Percentiles rank a stretch among this genome's conserved stretches.
Evolutionary conservation across 2,329 filamentous ascomycete species (phyloP).

Genomic region (Colletotrichum sp.): DNA sequence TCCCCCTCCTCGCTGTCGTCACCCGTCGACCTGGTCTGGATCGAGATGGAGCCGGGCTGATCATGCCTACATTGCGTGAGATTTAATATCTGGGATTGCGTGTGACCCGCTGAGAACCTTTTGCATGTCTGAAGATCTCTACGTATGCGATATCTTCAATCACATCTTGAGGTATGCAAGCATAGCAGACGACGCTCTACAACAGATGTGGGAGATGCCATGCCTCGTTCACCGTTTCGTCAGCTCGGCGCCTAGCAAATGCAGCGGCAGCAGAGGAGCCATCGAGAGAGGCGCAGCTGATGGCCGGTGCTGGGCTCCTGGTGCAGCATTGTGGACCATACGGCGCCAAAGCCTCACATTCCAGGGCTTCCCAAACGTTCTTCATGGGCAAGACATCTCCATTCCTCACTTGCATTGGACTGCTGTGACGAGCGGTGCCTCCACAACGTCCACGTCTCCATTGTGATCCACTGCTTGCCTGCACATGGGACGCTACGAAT

Average conservation of each 20-base stretch:
- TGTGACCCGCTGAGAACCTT: not conserved
- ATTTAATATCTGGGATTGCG: not conserved
- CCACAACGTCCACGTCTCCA: not conserved
- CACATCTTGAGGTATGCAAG: not conserved
- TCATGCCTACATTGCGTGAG: not conserved
- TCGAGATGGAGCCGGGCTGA: not conserved
- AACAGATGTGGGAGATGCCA: not conserved
- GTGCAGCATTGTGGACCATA: not conserved
- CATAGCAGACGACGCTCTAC: not conserved
- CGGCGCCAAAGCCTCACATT: not conserved
- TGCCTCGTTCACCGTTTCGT: not conserved
- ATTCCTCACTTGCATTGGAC: not conserved
- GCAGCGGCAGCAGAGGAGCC: not conserved
- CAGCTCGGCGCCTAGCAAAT: not conserved
- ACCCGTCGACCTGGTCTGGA: not conserved
- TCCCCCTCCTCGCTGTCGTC: conserved; percentile 10
- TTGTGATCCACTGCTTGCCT: not conserved
- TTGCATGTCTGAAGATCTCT: not conserved
- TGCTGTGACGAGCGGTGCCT: not conserved
- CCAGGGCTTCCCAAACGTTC: not conserved
- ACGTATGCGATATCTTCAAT: not conserved
- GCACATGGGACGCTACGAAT: not conserved
- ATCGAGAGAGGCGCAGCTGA: not conserved
- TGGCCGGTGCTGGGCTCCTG: not conserved
- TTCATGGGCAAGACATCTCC: not conserved